phyloP scores from a whole-genome alignment of 192 early-diverging fungal species.

The Dissophora ornata region DNA sequence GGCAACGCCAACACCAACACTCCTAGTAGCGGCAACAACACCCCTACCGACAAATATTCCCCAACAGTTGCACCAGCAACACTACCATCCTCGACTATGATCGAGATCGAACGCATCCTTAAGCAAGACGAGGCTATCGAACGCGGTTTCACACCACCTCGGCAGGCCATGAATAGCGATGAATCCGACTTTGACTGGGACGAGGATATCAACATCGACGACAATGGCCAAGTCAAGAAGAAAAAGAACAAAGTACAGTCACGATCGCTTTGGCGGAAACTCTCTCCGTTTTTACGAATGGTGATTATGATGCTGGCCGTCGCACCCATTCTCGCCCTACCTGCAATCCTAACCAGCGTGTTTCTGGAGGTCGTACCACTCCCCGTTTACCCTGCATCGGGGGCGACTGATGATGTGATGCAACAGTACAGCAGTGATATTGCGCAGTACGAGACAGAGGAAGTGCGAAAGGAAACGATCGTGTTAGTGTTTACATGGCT shows the following conservation, averaged over 20 bases:
- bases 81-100: slow-evolving; percentile 26
- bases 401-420: neutral
- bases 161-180: slow-evolving; percentile 45
- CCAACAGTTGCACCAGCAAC: neutral
- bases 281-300: slow-evolving; percentile 65
- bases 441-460: slow-evolving; percentile 1
- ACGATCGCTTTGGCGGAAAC: slow-evolving; percentile 61
- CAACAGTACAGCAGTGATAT: neutral
- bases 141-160: slow-evolving; percentile 39
- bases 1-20: neutral
- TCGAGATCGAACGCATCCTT: slow-evolving; percentile 50
- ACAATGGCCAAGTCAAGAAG: slow-evolving; percentile 29
- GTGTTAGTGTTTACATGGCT: slow-evolving; percentile 63
- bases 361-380: slow-evolving; percentile 51
- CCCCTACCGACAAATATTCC: no score
- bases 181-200: slow-evolving; percentile 56
- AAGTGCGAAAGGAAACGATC: slow-evolving; percentile 61
- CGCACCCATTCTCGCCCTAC: slow-evolving; percentile 62
- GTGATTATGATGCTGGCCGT: slow-evolving; percentile 64
- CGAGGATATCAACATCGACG: slow-evolving; percentile 46
- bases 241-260: slow-evolving; percentile 24
- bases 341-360: slow-evolving; percentile 60
- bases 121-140: slow-evolving; percentile 39
- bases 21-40: neutral
- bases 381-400: slow-evolving; percentile 30